Percentiles rank a stretch among this genome's conserved stretches.
These are phyloP conservation scores for Raffaelea ambrosiae DNA, from an alignment of 2,329 filamentous ascomycete species.

Conservation along the genomic window DNA sequence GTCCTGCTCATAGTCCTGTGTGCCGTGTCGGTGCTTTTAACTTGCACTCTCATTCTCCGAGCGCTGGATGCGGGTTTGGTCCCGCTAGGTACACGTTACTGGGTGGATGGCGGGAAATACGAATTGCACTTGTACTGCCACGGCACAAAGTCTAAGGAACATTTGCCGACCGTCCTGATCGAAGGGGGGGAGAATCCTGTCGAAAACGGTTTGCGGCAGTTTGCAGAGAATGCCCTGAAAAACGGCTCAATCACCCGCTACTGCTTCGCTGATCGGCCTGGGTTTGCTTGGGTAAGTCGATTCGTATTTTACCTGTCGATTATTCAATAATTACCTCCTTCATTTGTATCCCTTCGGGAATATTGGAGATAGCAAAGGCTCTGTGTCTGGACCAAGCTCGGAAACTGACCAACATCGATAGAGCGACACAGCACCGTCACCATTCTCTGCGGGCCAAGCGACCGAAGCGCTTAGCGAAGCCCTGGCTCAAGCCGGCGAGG, in stretches of 20 bases:
- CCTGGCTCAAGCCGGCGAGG: conserved; percentile 68
- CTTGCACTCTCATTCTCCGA: conserved; percentile 70
- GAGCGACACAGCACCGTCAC: conserved; percentile 85
- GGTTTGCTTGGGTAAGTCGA: conserved; percentile 60
- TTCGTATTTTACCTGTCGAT: too few species aligned
- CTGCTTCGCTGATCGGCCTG: conserved; percentile 93
- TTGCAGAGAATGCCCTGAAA: conserved; percentile 65
- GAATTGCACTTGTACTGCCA: conserved; percentile 77
- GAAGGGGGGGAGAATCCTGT: conserved; percentile 76
- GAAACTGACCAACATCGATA: conserved; percentile 11
- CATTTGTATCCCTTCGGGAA: background rate
- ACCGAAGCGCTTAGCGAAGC: conserved; percentile 83
- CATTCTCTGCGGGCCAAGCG: conserved; percentile 88
- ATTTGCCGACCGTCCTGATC: conserved; percentile 71
- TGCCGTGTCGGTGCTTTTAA: conserved; percentile 63
- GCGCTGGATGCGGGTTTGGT: conserved; percentile 68
- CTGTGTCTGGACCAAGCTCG: background rate
- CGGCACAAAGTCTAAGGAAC: conserved; percentile 58
- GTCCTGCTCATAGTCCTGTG: conserved; percentile 62
- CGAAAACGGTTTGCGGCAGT: conserved; percentile 69
- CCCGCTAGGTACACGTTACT: conserved; percentile 66
- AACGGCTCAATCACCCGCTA: conserved; percentile 82
- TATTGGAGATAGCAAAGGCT: background rate
- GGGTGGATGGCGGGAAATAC: conserved; percentile 79
- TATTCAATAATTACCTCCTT: too few species aligned